Percentiles rank a stretch among this genome's conserved stretches.
phyloP scores from a whole-genome alignment of 495 filamentous ascomycete genomes.

The Lophiotrema nucula region DNA sequence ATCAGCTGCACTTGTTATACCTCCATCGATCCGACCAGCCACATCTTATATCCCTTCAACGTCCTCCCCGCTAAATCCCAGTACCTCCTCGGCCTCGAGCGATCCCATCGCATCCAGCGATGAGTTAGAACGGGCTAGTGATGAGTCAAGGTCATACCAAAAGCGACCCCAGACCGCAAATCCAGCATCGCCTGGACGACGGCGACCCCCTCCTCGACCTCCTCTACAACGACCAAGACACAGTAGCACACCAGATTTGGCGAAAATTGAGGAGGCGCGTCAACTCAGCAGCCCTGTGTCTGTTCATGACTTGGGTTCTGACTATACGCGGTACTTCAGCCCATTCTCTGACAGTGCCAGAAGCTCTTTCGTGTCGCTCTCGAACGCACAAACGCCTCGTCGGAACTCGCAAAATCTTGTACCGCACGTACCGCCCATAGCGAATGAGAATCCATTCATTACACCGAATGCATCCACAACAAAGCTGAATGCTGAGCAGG shows the following conservation, averaged over 20 bases:
- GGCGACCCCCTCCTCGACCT: conserved; percentile 4
- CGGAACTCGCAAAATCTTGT: neutral
- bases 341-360: conserved; percentile 33
- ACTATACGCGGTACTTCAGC: conserved; percentile 51
- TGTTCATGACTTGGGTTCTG: conserved; percentile 46
- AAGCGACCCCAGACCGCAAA: neutral
- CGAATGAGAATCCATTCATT: conserved; percentile 14
- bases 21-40: too few relatives aligned
- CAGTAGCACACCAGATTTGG: conserved; percentile 6
- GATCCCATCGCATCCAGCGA: neutral
- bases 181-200: neutral
- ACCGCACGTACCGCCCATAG: neutral
- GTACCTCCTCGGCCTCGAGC: conserved; percentile 6
- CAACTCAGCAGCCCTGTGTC: conserved; percentile 20
- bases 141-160: neutral
- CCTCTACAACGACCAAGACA: neutral
- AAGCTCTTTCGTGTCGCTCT: conserved; percentile 14
- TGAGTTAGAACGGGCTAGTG: neutral
- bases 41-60: conserved; percentile 1
- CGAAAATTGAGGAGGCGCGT: neutral
- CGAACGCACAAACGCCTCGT: too few relatives aligned
- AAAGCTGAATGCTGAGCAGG: conserved; percentile 11
- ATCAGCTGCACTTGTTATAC: too few relatives aligned
- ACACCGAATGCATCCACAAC: conserved; percentile 31
- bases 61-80: conserved; percentile 21